Evolutionary conservation across 2,329 filamentous ascomycete species (phyloP), one percentile per base, ranked within the genome.

Genomic region (Mollisia scopiformis): DNA sequence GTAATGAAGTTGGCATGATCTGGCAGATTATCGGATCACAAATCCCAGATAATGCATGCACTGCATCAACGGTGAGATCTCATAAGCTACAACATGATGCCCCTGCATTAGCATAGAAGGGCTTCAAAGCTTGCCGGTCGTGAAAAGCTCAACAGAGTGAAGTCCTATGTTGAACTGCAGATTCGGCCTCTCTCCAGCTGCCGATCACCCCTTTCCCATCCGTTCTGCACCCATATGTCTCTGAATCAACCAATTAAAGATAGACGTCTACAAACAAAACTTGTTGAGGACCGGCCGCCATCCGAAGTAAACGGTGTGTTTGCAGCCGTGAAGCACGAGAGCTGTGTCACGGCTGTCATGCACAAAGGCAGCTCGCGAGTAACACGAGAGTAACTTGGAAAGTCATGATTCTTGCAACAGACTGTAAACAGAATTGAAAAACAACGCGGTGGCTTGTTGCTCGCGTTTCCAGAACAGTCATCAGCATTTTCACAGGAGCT

Each of bases 231-330:
- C 43, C 4, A 47, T 14, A 47, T 47, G 21, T 47, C 43, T 47
- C 43, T 27, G 43, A 28, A 16, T 27, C 2, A 6, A 25, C 43
- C 43, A 47, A 47, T 47, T 8, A 47, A 5, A 27, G 5, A 6
- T 6, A 28, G 1, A 28, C 43, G 16, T 28, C 10, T 47, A 13
- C 43, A 47, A 47, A 47, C 43, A 27, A 47, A 47, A 47, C 23
- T 16, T 47, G 43, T 25, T 16, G 43, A 57, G 31, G 30, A 46
- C 35, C 51, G 49, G 58, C 30, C 51, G 53, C 50, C 54, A 52
- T 57, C 56, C 62, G 52, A 28, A 55, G 47, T 50, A 49, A 62
- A 61, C 55, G 58, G 52, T 56, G 56, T 53, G 41, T 61, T 60
- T 63, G 53, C 52, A 66, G 54, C 33, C 57, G 41, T 53, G 46